Percentiles rank a stretch among this genome's conserved stretches.
Evolutionary conservation across 176 grass and related monocot species (phyloP).

Genomic region (Musa schizocarpa): DNA sequence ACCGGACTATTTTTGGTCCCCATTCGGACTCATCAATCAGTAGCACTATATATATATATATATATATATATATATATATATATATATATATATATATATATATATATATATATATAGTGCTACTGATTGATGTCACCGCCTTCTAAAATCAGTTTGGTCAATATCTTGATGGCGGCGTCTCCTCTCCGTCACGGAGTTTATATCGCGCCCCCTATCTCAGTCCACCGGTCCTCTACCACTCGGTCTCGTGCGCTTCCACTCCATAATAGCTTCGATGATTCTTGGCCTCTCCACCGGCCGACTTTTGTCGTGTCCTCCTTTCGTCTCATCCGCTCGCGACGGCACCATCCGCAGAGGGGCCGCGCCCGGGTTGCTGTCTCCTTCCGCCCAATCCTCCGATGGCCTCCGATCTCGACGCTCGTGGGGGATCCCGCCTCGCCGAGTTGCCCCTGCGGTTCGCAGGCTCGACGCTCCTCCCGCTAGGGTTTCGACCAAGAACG

Average conservation of each 20-base stretch:
- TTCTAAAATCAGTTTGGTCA: no score
- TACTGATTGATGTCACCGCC: no score
- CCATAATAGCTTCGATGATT: neutral
- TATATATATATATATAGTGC: no score
- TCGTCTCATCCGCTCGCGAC: neutral
- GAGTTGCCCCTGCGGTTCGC: neutral
- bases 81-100: no score
- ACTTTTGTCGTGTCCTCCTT: neutral
- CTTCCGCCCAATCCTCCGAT: neutral
- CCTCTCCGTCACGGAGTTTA: no score
- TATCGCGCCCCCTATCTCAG: no score
- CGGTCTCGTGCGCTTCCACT: neutral
- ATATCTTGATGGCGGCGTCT: no score
- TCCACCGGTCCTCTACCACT: no score
- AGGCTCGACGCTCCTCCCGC: slow-evolving; percentile 1
- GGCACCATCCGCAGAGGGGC: neutral
- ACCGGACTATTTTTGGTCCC: no score
- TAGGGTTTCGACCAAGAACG: slow-evolving; percentile 16
- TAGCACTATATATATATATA: no score
- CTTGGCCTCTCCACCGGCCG: neutral
- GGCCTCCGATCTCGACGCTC: neutral
- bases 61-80: no score
- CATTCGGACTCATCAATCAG: no score
- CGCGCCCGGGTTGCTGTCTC: neutral
- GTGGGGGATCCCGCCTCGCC: neutral